A percentile compares a stretch with the other conserved stretches of the same genome.
Evolutionary conservation across 345 rosid genomes (phyloP).

Genomic region (Ricinus communis): DNA sequence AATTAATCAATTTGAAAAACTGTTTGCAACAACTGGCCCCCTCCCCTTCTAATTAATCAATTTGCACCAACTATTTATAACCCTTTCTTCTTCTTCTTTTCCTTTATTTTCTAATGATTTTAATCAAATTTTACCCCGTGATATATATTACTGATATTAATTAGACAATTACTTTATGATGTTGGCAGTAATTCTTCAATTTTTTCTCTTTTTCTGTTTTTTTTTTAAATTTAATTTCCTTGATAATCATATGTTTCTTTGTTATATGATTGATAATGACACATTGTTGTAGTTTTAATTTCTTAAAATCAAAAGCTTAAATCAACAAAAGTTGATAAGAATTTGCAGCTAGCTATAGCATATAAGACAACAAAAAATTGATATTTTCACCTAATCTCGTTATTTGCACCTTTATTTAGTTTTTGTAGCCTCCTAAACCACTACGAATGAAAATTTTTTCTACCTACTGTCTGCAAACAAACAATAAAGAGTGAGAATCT

Average conservation of each 20-base stretch:
- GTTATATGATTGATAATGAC: not conserved
- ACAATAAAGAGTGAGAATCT: no score
- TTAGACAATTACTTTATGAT: not conserved
- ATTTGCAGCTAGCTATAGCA: slow-evolving; percentile 6
- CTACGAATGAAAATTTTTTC: no score
- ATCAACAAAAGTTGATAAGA: not conserved
- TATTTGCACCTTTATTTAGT: no score
- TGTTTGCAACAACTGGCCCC: no score
- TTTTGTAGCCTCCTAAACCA: no score
- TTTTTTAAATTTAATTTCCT: not conserved
- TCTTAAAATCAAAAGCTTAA: no score
- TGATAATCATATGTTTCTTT: slow-evolving; percentile 9
- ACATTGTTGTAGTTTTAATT: not conserved
- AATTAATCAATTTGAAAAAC: no score
- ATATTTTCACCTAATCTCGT: no score
- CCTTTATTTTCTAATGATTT: not conserved
- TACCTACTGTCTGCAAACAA: no score
- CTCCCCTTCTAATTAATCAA: no score
- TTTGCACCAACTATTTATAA: slow-evolving; percentile 14
- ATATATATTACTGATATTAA: not conserved
- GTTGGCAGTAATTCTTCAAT: slow-evolving; percentile 9
- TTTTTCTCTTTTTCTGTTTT: no score
- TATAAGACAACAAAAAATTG: not conserved
- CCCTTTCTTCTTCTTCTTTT: not conserved
- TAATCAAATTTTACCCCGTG: not conserved